Evolutionary conservation across 2,329 filamentous ascomycete genomes (phyloP), one percentile per base, ranked within the genome.

Genomic region (Verticillium tricorpus): DNA sequence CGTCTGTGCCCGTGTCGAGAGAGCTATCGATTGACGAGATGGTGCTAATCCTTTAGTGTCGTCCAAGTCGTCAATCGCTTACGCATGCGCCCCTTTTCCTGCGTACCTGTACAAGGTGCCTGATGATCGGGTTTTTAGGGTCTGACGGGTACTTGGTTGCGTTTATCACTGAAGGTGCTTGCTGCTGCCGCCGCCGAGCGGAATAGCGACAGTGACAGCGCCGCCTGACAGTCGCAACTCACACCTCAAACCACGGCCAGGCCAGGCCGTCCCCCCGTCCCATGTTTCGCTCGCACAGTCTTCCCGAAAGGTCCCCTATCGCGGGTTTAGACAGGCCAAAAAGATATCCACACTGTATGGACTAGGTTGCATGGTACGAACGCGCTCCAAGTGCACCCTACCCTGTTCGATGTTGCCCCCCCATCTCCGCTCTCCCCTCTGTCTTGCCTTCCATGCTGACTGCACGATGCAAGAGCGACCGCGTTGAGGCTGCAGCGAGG

Each of bases 381-480:
- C 6, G 22, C 45, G 19, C 12, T 22, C 11, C n/a, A 50, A 50
- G 45, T 25, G 45, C 45, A 50, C 5, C 45, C 45, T 50, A n/a
- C 17, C 45, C n/a, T 50, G 40, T 50, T 8, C 19, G 11, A 50
- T 50, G 45, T 22, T 12, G 17, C 19, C 45, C 39, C 52, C 22
- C 17, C n/a, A 17, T 35, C 55, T 37, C 32, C 55, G n/a, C 55
- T 37, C 17, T 19, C 55, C 31, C 31, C 32, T n/a, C 31, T 34
- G 31, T 37, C 31, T 57, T 57, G 55, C 55, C 28, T 34, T 32
- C 28, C 55, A 34, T 22, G 55, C 55, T 37, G 19, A 37, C 55
- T 57, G 55, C 55, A 57, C 32, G 31, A 28, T 32, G 57, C 57
- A 40, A 58, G 39, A 58, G 45, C 57, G 31, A 28, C 37, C 57